Evolutionary conservation across 306 rosid species (phyloP).

Genomic region (Trifolium fragiferum): DNA sequence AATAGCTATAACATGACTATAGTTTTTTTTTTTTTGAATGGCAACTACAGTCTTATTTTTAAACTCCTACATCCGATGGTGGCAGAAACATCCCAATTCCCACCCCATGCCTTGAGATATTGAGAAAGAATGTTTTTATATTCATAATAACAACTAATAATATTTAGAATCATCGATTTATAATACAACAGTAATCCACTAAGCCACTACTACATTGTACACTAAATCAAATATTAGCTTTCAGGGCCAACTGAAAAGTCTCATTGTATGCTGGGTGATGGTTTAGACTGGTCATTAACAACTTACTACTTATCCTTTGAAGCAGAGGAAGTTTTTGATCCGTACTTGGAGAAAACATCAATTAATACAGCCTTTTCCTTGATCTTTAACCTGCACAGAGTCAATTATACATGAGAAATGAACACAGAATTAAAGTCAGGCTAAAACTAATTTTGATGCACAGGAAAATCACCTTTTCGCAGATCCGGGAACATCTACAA

Average conservation of each 20-base stretch:
- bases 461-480: conserved; percentile 66
- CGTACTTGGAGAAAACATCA: conserved; percentile 83
- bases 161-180: conserved; percentile 1
- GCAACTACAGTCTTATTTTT: background rate
- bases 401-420: conserved; percentile 34
- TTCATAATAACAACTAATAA: conserved; percentile 23
- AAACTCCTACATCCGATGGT: background rate
- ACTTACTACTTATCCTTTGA: conserved; percentile 42
- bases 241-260: conserved; percentile 22
- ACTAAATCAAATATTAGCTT: conserved; percentile 31
- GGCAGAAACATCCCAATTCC: background rate
- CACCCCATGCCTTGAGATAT: conserved; percentile 5
- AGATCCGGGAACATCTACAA: conserved; percentile 63
- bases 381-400: conserved; percentile 72
- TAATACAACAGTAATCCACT: conserved; percentile 5
- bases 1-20: no score
- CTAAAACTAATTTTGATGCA: conserved; percentile 19
- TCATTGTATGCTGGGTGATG: conserved; percentile 6
- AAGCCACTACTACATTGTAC: conserved; percentile 22
- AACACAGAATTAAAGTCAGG: background rate
- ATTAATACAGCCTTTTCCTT: conserved; percentile 81
- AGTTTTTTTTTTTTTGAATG: no score
- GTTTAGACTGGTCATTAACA: conserved; percentile 10
- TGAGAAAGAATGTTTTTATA: conserved; percentile 25
- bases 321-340: conserved; percentile 53